phyloP scores from a whole-genome alignment of 176 grass and related monocot genomes.

The Zizania latifolia region DNA sequence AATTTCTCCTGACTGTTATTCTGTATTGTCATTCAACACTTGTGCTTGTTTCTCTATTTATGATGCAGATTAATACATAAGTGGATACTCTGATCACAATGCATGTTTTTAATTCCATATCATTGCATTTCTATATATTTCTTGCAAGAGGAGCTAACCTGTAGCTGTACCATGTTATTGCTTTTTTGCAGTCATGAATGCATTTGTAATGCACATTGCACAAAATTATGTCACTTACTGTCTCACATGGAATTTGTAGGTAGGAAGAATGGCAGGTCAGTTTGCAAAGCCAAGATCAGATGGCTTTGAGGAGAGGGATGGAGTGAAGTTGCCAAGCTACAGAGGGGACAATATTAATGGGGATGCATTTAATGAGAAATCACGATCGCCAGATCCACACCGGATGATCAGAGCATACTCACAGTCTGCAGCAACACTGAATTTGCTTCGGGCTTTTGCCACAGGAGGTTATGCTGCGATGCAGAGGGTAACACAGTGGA shows the following conservation, averaged over 20 bases:
- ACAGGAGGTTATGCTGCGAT: slow-evolving; percentile 94
- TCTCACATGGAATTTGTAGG: slow-evolving; percentile 38
- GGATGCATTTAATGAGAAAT: slow-evolving; percentile 71
- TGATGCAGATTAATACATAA: background rate
- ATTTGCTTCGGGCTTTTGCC: slow-evolving; percentile 79
- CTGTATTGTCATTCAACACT: background rate
- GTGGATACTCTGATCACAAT: background rate
- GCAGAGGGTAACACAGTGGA: slow-evolving; percentile 91
- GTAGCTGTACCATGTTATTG: background rate
- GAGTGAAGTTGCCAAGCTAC: slow-evolving; percentile 82
- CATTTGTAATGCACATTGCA: background rate
- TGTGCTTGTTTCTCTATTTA: background rate
- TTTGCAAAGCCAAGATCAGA: slow-evolving; percentile 93
- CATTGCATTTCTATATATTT: background rate
- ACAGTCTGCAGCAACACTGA: slow-evolving; percentile 81
- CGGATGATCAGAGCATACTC: slow-evolving; percentile 85
- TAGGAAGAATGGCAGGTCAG: slow-evolving; percentile 89
- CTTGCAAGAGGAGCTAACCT: background rate
- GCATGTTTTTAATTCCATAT: background rate
- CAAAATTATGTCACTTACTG: background rate
- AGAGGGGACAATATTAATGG: slow-evolving; percentile 95
- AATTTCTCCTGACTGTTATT: background rate
- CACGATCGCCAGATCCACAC: slow-evolving; percentile 68
- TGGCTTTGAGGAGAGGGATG: slow-evolving; percentile 65
- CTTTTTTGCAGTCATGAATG: background rate